Evolutionary conservation across 352 stramenopile genomes (phyloP), one percentile per base, ranked within the genome.

Genomic region (Phytophthora cactorum): DNA sequence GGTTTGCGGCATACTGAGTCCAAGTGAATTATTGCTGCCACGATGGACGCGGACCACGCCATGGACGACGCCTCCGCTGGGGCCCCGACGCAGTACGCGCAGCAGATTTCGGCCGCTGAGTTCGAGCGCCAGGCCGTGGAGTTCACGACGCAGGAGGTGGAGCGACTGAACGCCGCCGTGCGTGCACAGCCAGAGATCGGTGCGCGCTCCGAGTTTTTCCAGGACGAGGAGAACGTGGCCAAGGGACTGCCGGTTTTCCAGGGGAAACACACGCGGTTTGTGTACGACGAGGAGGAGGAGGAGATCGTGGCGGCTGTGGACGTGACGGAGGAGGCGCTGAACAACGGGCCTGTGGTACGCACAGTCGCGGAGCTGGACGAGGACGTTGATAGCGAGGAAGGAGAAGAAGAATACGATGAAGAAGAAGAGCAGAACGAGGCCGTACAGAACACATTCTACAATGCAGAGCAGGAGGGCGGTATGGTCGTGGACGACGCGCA

Each of bases 231-330:
- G 52, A 92, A 92, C 68, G 70, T 91, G 50, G 52, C 69, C 51
- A 74, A 69, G 22, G 84, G 84, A 5, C 75, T 92, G 32, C 84
- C 84, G 1, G 77, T 92, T 11, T 92, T 92, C 66, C 84, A 91
- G 67, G 84, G 84, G 29, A 90, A 84, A 63, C 84, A 92, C 80
- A 92, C 82, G 70, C 82, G 84, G 32, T 92, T 93, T 45, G 75
- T 93, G 52, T 93, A 93, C 73, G 85, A 93, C 57, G 79, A 89
- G 11, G 80, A 89, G 7, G 82, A 90, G 1, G 76, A 88, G 8
- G 77, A 88, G 59, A 90, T 93, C 62, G 69, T 90, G 36, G 81
- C 53, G 6, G 82, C 74, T 1, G 75, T 92, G 25, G 84, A 92
- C 59, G 82, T 90, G 52, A 91, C 82, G 51, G 56, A 90, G 52